Conservation (phyloP, 2,329 filamentous ascomycete genomes). For the Kalmusia sp. region DNA sequence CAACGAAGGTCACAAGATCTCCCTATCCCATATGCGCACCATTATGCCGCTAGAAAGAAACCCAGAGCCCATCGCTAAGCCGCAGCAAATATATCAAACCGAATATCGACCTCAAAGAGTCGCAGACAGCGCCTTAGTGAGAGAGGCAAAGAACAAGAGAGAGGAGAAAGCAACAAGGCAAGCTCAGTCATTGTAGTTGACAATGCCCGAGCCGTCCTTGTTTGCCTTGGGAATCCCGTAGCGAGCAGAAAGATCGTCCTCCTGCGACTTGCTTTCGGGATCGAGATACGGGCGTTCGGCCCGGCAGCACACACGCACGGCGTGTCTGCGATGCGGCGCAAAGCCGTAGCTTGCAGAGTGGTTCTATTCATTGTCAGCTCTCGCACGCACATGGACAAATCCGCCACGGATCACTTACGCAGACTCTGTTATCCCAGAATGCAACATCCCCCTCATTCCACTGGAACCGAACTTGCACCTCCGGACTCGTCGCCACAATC, state of each 20-base stretch:
- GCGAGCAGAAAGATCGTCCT: conserved; percentile 58
- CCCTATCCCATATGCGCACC: background rate
- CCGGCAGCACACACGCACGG: conserved; percentile 56
- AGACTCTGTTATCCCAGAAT: conserved; percentile 71
- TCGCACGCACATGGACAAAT: too few species aligned
- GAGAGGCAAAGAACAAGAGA: background rate
- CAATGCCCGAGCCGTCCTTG: conserved; percentile 63
- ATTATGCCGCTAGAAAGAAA: background rate
- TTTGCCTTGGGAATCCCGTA: conserved; percentile 60
- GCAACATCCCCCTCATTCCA: conserved; percentile 72
- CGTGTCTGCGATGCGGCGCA: conserved; percentile 63
- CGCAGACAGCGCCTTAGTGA: too few species aligned
- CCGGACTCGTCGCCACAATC: conserved; percentile 65
- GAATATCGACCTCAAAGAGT: too few species aligned
- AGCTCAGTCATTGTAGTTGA: conserved; percentile 63
- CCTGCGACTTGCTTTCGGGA: conserved; percentile 57
- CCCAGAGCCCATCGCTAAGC: conserved; percentile 6
- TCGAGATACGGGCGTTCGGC: conserved; percentile 57
- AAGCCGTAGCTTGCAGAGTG: conserved; percentile 65
- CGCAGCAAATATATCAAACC: background rate
- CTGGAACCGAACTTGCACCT: conserved; percentile 71
- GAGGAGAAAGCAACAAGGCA: too few species aligned
- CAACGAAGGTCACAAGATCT: too few species aligned
- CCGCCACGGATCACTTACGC: conserved; percentile 47
- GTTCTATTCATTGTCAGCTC: conserved; percentile 46